These are phyloP conservation scores for Dentipellis fragilis DNA, from an alignment of 768 basidiomycete species.

Conservation along the genomic window DNA sequence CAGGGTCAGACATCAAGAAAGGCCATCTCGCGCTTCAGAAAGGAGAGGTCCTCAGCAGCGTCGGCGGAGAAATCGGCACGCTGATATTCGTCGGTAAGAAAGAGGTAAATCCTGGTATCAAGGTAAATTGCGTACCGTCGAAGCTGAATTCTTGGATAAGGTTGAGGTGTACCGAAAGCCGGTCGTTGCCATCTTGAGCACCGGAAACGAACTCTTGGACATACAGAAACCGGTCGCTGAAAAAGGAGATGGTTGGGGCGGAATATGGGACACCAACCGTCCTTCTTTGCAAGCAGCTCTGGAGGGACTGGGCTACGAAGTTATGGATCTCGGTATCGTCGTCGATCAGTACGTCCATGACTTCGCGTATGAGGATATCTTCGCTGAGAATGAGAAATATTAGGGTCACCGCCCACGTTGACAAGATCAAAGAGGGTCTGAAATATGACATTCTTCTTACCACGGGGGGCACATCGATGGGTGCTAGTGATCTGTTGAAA, in stretches of 20 bases:
- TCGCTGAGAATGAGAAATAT: neutral
- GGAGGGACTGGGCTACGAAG: conserved; percentile 63
- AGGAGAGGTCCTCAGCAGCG: conserved; percentile 49
- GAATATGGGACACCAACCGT: conserved; percentile 80
- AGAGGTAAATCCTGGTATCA: conserved; percentile 34
- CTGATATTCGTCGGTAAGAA: conserved; percentile 68
- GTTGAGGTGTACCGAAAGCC: conserved; percentile 65
- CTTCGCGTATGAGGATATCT: neutral
- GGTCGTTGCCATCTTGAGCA: conserved; percentile 71
- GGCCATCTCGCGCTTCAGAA: conserved; percentile 59
- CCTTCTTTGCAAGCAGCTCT: conserved; percentile 67
- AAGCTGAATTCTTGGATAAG: conserved; percentile 25
- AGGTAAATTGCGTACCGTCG: no score
- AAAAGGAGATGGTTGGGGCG: conserved; percentile 42
- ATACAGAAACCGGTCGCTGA: conserved; percentile 33
- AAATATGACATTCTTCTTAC: conserved; percentile 69
- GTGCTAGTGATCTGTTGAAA: conserved; percentile 77
- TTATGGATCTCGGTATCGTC: conserved; percentile 75
- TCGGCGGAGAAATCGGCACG: conserved; percentile 80
- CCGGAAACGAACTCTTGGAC: conserved; percentile 75
- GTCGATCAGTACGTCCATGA: conserved; percentile 47
- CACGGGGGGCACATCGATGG: conserved; percentile 91
- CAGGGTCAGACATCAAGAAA: conserved; percentile 62
- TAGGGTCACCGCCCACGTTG: conserved; percentile 50
- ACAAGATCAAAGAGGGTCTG: conserved; percentile 46